Evolutionary conservation across 2,329 filamentous ascomycete species (phyloP).

Genomic region (Pseudohalonectria lignicola): DNA sequence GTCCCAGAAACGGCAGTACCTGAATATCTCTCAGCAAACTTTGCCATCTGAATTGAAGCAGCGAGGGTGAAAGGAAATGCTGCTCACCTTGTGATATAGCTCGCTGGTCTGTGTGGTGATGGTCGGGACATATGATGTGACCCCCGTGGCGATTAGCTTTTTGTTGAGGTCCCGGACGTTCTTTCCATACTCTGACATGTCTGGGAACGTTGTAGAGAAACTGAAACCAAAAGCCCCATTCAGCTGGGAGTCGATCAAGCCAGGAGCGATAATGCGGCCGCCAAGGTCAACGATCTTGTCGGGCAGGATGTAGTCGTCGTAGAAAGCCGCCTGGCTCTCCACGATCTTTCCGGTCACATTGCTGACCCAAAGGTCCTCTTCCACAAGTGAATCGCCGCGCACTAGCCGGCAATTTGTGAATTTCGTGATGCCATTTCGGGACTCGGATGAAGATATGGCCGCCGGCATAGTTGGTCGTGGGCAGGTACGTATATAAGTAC

Average conservation of each 20-base stretch:
- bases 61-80: too few species aligned
- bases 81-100: conserved; percentile 66
- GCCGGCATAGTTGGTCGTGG: conserved; percentile 10
- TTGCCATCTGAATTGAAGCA: too few species aligned
- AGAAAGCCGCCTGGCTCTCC: conserved; percentile 55
- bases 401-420: conserved; percentile 81
- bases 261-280: conserved; percentile 74
- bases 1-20: conserved; percentile 66
- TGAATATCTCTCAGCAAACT: too few species aligned
- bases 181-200: conserved; percentile 58
- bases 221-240: conserved; percentile 92
- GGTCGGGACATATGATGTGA: conserved; percentile 81
- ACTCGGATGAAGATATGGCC: conserved; percentile 18
- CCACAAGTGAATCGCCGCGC: conserved; percentile 54
- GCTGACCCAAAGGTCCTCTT: conserved; percentile 82
- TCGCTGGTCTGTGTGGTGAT: conserved; percentile 71
- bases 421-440: conserved; percentile 58
- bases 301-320: conserved; percentile 56
- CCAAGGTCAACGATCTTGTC: conserved; percentile 69
- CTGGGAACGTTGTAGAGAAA: conserved; percentile 68
- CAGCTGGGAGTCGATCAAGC: conserved; percentile 83
- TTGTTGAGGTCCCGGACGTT: conserved; percentile 62
- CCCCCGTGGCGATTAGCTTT: conserved; percentile 63
- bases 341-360: conserved; percentile 73
- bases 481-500: background rate